Evolutionary conservation across 2,329 filamentous ascomycete genomes (phyloP), one percentile per base, ranked within the genome.

Genomic region (Trichoderma endophyticum): DNA sequence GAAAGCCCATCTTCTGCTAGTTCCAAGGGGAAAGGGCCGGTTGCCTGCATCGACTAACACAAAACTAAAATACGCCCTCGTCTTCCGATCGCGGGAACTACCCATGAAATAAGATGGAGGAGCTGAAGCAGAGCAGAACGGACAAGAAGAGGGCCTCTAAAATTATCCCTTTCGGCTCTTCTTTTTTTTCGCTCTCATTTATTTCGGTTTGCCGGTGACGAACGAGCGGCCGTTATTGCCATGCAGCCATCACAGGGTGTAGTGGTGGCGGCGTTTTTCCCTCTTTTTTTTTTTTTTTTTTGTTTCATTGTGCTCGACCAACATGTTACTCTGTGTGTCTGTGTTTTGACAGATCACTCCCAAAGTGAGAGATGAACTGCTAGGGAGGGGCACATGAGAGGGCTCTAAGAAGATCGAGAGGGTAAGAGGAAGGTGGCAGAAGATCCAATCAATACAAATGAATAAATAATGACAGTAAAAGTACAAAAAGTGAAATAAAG

Each of bases 21-120:
- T 43, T 60, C 54, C 48, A 32, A 48, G 66, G 57, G 57, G 39
- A 65, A 69, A 69, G 66, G 69, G 61, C 69, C 69, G 69, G 69
- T 71, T 71, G 69, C 69, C 48, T 65, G 69, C 69, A 71, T 71
- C 61, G 32, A 34, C 18, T 26, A 43, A 30, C 48, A 54, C 48
- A 54, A 21, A 24, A 54, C 48, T 54, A 54, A 24, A 54, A 24
- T 18, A 43, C 64, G 48, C 64, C 54, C 54, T 59, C 54, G 26
- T 57, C 43, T 26, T 71, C 68, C 68, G 34, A 57, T 48, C 39
- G 48, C 51, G 64, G 64, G 64, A 34, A 34, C 51, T 57, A 15
- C 14, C 14, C 26, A 21, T n/a, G 18, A 34, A 36, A 34, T 24
- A 57, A 24, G 32, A 62, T 59, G 56, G 28, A 24, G 48, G 54